Evolutionary conservation across 1,284 basidiomycete genomes (phyloP), one percentile per base, ranked within the genome.

Genomic region (Peniophora sp.): DNA sequence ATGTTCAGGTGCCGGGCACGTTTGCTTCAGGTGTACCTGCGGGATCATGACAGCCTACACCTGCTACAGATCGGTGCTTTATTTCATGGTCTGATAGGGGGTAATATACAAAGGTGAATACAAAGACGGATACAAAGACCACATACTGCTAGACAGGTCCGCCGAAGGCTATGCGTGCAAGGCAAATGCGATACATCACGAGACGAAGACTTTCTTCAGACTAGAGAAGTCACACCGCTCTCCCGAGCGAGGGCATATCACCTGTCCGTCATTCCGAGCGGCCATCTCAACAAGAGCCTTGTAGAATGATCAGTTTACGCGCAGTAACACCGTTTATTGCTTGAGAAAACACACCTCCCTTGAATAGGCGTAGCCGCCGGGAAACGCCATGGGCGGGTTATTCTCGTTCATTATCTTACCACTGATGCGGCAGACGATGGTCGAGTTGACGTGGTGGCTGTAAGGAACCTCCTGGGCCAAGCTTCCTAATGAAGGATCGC

Each of bases 381-480:
- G 90, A 61, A 98, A 89, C n/a, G 82, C 87, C 81, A 94, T 78
- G 1, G 91, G 91, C 70, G 85, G 88, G 61, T 95, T 96, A 63
- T 94, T 83, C 56, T 85, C 93, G 60, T 97, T 88, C 86, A 98
- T 97, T 53, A 98, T 92, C 64, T 85, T 86, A 22, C 96, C 95
- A 52, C 78, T 91, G 57, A 97, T 78, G 43, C 82, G 71, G 65
- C 97, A 99, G 11, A 99, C 94, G 52, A 99, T 89, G 0, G 92
- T 95, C 45, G 93, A 97, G 63, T 96, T 97, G 47, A 87, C 83
- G 65, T 97, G 94, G 69, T 98, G 95, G 56, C 88, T 92, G 67
- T 84, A 87, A 0, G 97, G 96, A 0, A 97, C 92, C 58, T 95
- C 89, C 51, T 78, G 74, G 3, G 89, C 92, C 5, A 99, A 77